Evolutionary conservation across 345 rosid species (phyloP).

Genomic region (Camelina sativa): DNA sequence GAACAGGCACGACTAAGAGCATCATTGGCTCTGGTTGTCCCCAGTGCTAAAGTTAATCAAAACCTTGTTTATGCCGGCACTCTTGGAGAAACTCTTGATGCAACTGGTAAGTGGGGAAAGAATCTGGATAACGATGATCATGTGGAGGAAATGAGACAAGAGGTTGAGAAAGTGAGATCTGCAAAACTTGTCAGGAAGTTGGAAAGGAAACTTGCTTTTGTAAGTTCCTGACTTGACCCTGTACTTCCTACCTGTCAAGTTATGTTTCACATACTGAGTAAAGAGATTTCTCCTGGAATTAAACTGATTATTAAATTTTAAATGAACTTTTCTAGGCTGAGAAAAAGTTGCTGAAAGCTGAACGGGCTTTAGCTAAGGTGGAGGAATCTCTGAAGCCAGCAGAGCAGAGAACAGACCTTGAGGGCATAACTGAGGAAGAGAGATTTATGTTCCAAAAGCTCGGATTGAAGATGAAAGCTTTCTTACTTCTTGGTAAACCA

Average conservation of each 20-base stretch:
- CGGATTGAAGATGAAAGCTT: conserved; percentile 94
- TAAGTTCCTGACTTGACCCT: conserved; percentile 52
- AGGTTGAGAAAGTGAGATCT: conserved; percentile 72
- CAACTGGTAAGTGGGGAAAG: conserved; percentile 78
- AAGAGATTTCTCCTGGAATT: not conserved
- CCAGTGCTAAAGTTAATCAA: conserved; percentile 45
- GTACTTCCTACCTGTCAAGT: conserved; percentile 23
- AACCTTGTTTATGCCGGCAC: conserved; percentile 72
- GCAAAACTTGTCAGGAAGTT: conserved; percentile 68
- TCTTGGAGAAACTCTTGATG: conserved; percentile 87
- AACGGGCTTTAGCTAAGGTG: conserved; percentile 73
- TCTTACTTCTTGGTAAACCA: conserved; percentile 81
- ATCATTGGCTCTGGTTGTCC: conserved; percentile 59
- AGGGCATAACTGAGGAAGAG: conserved; percentile 88
- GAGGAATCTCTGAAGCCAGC: conserved; percentile 75
- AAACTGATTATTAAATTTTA: conserved; percentile 9
- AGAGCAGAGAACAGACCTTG: conserved; percentile 69
- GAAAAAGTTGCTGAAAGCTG: conserved; percentile 71
- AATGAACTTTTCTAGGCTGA: conserved; percentile 60
- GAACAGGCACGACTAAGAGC: conserved; percentile 85
- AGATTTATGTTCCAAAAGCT: conserved; percentile 98
- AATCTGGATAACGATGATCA: conserved; percentile 59
- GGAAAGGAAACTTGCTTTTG: conserved; percentile 72
- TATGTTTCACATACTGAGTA: not conserved
- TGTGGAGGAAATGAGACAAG: conserved; percentile 61